Percentiles rank a stretch among this genome's conserved stretches.
phyloP scores from a whole-genome alignment of 306 rosid species.

The Dalbergia oliveri region DNA sequence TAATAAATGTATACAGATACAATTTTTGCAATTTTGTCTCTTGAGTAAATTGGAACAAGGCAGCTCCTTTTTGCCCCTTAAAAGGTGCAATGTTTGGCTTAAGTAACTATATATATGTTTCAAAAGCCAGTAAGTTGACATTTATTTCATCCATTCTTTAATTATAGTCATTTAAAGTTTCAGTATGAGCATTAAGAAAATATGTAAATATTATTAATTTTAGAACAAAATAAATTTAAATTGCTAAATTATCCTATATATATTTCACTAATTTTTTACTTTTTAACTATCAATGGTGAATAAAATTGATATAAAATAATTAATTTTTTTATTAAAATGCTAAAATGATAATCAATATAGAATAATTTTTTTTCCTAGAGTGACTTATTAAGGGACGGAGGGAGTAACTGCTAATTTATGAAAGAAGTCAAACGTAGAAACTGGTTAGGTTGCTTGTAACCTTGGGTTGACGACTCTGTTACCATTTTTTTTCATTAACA shows the following conservation, averaged over 20 bases:
- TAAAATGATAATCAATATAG: too few species aligned
- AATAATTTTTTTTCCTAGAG: too few species aligned
- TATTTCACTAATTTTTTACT: too few species aligned
- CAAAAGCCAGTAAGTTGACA: constrained; percentile 9
- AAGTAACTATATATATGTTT: constrained; percentile 5
- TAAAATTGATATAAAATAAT: too few species aligned
- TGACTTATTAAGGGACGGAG: too few species aligned
- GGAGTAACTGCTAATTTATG: neutral
- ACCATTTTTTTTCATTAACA: neutral
- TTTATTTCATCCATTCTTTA: neutral
- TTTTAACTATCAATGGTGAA: too few species aligned
- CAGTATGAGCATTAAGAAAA: too few species aligned
- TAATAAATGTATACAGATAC: neutral
- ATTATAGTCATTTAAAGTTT: too few species aligned
- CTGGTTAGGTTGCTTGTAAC: constrained; percentile 1
- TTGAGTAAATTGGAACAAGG: neutral
- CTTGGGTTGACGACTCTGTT: neutral
- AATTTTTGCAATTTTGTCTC: neutral
- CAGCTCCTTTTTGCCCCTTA: neutral
- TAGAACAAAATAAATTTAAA: too few species aligned
- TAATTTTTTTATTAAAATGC: too few species aligned
- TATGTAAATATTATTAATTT: too few species aligned
- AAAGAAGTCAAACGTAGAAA: constrained; percentile 24
- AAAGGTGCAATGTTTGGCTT: neutral
- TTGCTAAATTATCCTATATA: too few species aligned